Evolutionary conservation across 345 rosid species (phyloP), one percentile per base, ranked within the genome.

Genomic region (Bruguiera parviflora): DNA sequence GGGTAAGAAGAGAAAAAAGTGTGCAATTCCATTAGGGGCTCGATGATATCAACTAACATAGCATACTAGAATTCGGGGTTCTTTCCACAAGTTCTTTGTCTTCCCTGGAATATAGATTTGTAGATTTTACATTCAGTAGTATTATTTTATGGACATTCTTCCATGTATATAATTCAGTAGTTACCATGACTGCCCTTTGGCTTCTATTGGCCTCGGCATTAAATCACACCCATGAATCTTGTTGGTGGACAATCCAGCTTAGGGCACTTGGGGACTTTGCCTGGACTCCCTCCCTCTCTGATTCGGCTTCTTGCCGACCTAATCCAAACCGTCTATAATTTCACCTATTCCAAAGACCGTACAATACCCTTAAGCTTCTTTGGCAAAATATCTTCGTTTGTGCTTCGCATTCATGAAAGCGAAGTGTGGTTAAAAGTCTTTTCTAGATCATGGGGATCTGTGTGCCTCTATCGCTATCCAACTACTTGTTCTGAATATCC

Each of bases 391-490:
- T 28, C 52, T 35, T 46, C 62, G 22, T 61, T 68, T 10, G 25
- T 39, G 19, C 39, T 63, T 20, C 63, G 49, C 32, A 33, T 24
- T 65, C 55, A 58, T 61, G 80, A 73, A 22, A 71, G 60, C 63
- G 77, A 75, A 37, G 9, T 37, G 43, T 72, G 37, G 71, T 71
- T 65, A n/a, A n/a, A 69, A 71, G 32, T 53, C 47, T 28, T 21
- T 64, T 59, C 24, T 55, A 68, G 53, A 52, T 75, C 49, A 58
- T 68, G 59, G 75, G 67, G 27, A 74, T 83, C 72, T 35, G 79
- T 78, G 79, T 71, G 81, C 78, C 70, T 61, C 70, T 31, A 39
- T 77, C 78, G 37, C 52, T 21, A 6, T 66, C 61, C 29, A 21
- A 33, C n/a, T 1, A 21, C 5, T 66, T 29, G 25, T 24, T 20